Base-by-base conservation (phyloP, 2,329 filamentous ascomycete species). In the Phialophora verrucosa region DNA sequence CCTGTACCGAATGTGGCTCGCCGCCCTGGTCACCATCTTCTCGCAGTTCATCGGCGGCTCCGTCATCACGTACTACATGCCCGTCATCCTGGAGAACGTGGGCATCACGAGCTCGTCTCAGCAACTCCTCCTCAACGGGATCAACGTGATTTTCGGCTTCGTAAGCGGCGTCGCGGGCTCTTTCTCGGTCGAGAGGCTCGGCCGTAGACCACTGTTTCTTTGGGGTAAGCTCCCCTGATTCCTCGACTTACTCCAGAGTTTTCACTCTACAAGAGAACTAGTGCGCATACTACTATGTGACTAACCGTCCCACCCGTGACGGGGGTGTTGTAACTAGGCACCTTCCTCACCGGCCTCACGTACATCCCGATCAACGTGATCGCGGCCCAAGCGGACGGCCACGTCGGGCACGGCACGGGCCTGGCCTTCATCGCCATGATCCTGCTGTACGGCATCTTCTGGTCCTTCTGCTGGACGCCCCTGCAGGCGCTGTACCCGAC, bases 391-490 rank as follows among this genome's bases (percentile, higher is more conserved):
- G 53, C 53, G n/a, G 27, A 56, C 81, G 53, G 80, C 47, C n/a
- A 50, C 47, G 47, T 50, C 14, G 47, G 10, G 47, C 47, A 50
- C 47, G 47, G 47, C 47, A 50, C 47, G 47, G 47, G 47, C 47
- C n/a, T 50, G 10, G 47, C 47, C 75, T 14, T 50, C 14, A 61
- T 61, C 38, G 83, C 82, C 20, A 81, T 84, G 70, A 82, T 85
- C 59, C 86, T 85, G 74, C 75, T 86, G 32, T 85, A 84, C 65
- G 82, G 82, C 1, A 81, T 83, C 64, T 77, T 83, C 29, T 86
- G 81, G 74, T 83, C 81, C 0, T 74, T 85, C 62, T 78, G 78
- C 1, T 79, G 77, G 64, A 82, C 79, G 0, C 79, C 80, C 0
- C 73, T 82, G 53, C 78, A 80, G 72, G 75, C 77, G 38, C 74